Conservation (phyloP, 441 rosid species). For the Corymbia calophylla region DNA sequence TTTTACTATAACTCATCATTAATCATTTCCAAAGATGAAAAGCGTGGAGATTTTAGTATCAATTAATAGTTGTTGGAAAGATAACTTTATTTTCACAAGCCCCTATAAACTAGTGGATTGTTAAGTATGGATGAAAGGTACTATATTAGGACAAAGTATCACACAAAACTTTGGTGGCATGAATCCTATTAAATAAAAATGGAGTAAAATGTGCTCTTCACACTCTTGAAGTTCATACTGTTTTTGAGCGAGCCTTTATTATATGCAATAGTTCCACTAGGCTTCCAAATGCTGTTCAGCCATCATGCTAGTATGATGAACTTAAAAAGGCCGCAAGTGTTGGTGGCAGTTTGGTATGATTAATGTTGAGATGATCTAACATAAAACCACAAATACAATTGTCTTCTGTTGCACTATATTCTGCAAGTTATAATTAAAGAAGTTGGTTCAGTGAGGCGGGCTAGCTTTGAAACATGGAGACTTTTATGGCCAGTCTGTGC, state of each 20-base stretch:
- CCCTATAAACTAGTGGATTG: neutral
- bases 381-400: neutral
- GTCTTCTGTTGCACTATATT: neutral
- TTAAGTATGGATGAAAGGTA: neutral
- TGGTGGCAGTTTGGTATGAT: neutral
- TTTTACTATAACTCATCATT: neutral
- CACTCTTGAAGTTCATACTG: neutral
- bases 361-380: neutral
- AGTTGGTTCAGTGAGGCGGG: neutral
- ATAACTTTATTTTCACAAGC: neutral
- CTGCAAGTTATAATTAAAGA: neutral
- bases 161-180: neutral
- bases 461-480: neutral
- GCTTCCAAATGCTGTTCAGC: neutral
- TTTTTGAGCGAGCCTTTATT: neutral
- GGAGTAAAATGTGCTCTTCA: neutral
- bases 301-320: neutral
- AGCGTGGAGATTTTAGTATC: neutral
- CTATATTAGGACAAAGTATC: neutral
- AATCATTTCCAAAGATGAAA: neutral
- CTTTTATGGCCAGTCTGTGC: neutral
- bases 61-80: neutral
- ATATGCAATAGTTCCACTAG: neutral
- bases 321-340: neutral
- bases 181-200: neutral